Base-by-base conservation (phyloP, 768 basidiomycete genomes). In the Tulasnella sp. region DNA sequence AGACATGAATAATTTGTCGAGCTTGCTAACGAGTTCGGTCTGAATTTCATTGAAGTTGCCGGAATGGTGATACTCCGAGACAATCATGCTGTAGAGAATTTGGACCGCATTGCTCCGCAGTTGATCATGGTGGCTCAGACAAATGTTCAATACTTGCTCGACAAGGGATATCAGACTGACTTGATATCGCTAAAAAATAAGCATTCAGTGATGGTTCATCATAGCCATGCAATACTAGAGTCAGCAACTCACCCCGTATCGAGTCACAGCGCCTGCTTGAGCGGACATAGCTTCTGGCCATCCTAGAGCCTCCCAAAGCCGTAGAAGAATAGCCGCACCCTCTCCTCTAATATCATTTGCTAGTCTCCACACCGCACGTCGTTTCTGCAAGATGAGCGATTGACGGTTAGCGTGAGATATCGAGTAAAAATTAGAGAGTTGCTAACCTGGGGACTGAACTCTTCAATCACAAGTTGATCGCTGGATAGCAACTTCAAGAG, bases 81-180 rank as follows among this genome's bases (percentile, higher is more conserved):
- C 77, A 54, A 98, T 90, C 90, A 98, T 95, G 60, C 83, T 86
- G 66, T 83, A 93, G 19, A 98, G 74, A 51, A 96, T 91, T 58
- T 86, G 79, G 19, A 93, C 89, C 0, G 90, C 92, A 57, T 84
- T 85, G 61, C 76, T 86, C 57, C 92, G 78, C 34, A 95, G 73
- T 60, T 83, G 79, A 61, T 98, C 93, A 61, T 98, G 92, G 59
- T 92, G 88, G 56, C 91, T 95, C 47, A 98, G 70, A 63, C 93
- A 96, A 13, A 96, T 70, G 57, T 88, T 84, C 49, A 98, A 82
- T 44, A 95, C 83, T 49, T 84, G 79, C 37, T 88, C 91, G 25
- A 93, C 87, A 19, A 95, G 75, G 15, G 84, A 70, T 59, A 80
- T 83, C 37, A 93, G 76, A 33, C 81, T 78, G 0, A 79, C 70